These are phyloP conservation scores for Nothophaeocryptopus gaeumannii DNA, from an alignment of 2,329 filamentous ascomycete species.

Conservation along the genomic window DNA sequence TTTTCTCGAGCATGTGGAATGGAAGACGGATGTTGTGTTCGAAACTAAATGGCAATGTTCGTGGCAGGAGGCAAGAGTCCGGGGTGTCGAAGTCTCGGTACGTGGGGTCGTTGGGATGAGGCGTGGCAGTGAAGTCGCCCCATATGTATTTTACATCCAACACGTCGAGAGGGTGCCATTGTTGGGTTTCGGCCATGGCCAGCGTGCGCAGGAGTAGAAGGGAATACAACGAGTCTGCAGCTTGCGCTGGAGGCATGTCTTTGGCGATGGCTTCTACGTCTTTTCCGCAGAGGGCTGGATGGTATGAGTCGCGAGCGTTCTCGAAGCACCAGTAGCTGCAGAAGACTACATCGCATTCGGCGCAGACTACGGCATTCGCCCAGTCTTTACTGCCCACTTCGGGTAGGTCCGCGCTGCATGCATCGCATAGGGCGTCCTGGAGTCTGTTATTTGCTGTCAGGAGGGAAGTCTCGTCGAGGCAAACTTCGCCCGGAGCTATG, in stretches of 20 bases:
- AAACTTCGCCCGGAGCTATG: constrained; percentile 69
- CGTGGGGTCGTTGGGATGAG: constrained; percentile 12
- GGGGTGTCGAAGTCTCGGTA: constrained; percentile 16
- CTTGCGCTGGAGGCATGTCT: constrained; percentile 56
- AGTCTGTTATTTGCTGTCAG: constrained; percentile 86
- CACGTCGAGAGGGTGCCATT: constrained; percentile 57
- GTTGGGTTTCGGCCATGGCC: constrained; percentile 60
- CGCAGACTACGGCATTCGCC: constrained; percentile 43
- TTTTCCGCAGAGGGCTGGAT: constrained; percentile 56
- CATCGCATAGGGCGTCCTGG: constrained; percentile 84
- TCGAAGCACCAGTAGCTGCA: constrained; percentile 58
- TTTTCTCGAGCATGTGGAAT: constrained; percentile 75
- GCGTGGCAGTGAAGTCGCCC: constrained; percentile 54
- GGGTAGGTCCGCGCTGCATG: constrained; percentile 74
- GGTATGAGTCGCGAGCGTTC: constrained; percentile 55
- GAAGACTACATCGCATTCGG: constrained; percentile 59
- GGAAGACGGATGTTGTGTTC: constrained; percentile 70
- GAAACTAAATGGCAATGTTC: constrained; percentile 76
- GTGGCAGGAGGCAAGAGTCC: constrained; percentile 31
- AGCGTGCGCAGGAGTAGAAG: constrained; percentile 58
- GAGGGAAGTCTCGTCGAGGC: constrained; percentile 79
- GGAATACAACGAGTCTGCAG: constrained; percentile 60
- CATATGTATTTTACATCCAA: constrained; percentile 63
- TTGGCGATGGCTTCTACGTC: constrained; percentile 57
- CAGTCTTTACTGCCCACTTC: constrained; percentile 27